These are phyloP conservation scores for Cymbopogon citratus DNA, from an alignment of 176 grass and related monocot species.

Conservation along the genomic window DNA sequence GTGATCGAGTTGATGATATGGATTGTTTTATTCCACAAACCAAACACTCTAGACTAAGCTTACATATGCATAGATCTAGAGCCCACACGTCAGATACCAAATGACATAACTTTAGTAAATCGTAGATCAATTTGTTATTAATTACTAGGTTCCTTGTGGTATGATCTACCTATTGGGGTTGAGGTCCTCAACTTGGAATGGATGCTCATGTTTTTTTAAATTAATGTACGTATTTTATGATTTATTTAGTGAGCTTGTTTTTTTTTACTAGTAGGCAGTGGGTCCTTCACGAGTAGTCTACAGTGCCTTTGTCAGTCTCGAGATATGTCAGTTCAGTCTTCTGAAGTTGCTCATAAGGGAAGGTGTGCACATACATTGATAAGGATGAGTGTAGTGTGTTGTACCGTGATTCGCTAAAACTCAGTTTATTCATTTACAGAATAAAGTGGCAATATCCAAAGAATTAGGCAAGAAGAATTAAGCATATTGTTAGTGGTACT, in stretches of 20 bases:
- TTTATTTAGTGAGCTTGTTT: no score
- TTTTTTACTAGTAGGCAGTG: background rate
- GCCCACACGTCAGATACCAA: background rate
- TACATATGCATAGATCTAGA: no score
- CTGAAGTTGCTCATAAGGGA: background rate
- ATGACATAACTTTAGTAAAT: no score
- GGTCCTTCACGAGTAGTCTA: background rate
- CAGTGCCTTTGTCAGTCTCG: background rate
- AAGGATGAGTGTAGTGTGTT: background rate
- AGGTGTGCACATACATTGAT: background rate
- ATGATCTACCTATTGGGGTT: background rate
- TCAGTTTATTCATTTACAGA: background rate
- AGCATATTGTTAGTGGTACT: slow-evolving; percentile 2
- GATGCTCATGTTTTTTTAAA: no score
- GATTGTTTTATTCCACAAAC: background rate
- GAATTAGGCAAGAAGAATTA: background rate
- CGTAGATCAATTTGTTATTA: background rate
- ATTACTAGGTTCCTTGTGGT: background rate
- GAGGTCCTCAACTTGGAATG: background rate
- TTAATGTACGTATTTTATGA: no score
- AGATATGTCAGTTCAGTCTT: background rate
- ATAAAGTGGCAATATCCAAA: background rate
- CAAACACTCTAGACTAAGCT: background rate
- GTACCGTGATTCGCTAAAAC: background rate
- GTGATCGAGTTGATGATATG: background rate